Percentiles rank a stretch among this genome's conserved stretches.
phyloP scores from a whole-genome alignment of 345 rosid species.

The Aquilaria yunnanensis region DNA sequence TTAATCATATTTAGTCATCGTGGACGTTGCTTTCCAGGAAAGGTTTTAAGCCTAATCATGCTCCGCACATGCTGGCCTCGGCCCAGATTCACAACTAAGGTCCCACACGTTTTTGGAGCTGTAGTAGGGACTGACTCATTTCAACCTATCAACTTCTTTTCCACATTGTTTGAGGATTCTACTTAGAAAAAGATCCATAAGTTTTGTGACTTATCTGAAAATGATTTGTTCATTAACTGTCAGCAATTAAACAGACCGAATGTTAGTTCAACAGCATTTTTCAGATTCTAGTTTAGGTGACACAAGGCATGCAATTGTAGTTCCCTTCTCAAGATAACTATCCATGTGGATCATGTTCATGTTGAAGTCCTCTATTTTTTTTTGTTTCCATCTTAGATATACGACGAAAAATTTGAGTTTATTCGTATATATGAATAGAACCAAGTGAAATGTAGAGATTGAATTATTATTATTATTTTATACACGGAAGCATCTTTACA shows the following conservation, averaged over 20 bases:
- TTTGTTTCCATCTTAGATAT: no score
- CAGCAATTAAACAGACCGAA: neutral
- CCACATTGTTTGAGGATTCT: no score
- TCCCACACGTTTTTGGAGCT: conserved; percentile 24
- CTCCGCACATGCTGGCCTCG: conserved; percentile 20
- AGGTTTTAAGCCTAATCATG: conserved; percentile 13
- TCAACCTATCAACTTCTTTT: no score
- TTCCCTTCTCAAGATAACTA: no score
- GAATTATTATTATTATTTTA: no score
- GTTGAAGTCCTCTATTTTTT: no score
- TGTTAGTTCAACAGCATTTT: neutral
- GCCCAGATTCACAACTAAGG: conserved; percentile 14
- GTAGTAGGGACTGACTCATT: neutral
- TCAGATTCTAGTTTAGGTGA: neutral
- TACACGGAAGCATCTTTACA: no score
- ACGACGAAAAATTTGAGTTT: no score
- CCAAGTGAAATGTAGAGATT: no score
- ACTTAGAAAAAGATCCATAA: neutral
- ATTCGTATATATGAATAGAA: no score
- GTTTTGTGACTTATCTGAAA: neutral
- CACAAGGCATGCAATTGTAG: no score
- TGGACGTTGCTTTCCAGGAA: conserved; percentile 4
- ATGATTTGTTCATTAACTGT: neutral
- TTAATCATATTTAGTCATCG: neutral
- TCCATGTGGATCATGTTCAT: no score